Evolutionary conservation across 1,284 basidiomycete species (phyloP).

Genomic region (Heliocybe sulcata): DNA sequence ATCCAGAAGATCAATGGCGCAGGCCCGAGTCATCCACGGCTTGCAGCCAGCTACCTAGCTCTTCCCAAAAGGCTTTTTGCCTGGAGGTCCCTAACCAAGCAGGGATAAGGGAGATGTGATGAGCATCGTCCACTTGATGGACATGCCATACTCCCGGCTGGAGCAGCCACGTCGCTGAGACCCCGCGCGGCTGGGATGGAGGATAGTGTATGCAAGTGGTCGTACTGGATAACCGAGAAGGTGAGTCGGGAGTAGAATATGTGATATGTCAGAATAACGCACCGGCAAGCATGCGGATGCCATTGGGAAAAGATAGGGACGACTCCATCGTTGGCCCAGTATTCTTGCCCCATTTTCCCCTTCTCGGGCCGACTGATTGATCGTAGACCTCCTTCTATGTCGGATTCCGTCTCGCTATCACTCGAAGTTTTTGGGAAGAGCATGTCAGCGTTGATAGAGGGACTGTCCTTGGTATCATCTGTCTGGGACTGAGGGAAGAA

Average conservation of each 20-base stretch:
- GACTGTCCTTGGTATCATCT: neutral
- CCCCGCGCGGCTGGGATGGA: no score
- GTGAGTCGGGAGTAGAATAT: no score
- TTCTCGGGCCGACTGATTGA: neutral
- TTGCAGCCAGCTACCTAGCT: constrained; percentile 29
- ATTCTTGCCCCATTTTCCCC: constrained; percentile 12
- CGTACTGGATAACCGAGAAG: no score
- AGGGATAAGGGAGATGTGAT: constrained; percentile 36
- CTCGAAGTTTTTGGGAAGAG: neutral
- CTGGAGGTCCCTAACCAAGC: constrained; percentile 26
- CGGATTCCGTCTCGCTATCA: neutral
- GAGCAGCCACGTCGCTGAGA: neutral
- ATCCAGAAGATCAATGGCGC: neutral
- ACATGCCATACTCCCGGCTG: constrained; percentile 38
- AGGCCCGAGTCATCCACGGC: constrained; percentile 16
- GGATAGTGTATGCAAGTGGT: no score
- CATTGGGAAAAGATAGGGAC: constrained; percentile 47
- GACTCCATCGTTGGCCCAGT: constrained; percentile 39
- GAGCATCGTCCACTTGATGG: constrained; percentile 23
- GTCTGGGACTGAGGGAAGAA: constrained; percentile 17
- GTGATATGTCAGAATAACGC: constrained; percentile 3
- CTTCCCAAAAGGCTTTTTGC: constrained; percentile 33
- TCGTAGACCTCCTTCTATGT: neutral
- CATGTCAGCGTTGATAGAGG: neutral
- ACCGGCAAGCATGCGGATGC: constrained; percentile 43